Conservation (phyloP, 345 rosid species). For the Salix koriyanagi region DNA sequence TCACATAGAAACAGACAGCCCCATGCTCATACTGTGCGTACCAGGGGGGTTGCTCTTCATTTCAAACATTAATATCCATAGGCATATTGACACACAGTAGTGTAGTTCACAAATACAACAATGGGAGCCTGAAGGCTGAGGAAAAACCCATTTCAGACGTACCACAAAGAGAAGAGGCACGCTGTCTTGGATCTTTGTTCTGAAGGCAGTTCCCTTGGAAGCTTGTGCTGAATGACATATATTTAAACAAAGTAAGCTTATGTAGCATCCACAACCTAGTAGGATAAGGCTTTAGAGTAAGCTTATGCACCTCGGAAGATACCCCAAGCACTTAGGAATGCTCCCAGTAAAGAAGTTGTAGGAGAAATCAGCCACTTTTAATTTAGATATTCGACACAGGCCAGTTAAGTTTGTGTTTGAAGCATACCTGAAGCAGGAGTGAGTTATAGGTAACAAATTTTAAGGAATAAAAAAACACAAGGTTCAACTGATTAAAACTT, state of each 20-base stretch:
- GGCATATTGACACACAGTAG: not conserved
- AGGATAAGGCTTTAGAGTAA: not conserved
- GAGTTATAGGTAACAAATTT: not conserved
- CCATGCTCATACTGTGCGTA: not conserved
- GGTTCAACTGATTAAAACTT: not conserved
- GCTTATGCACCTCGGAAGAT: conserved; percentile 63
- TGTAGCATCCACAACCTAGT: not conserved
- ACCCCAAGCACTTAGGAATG: conserved; percentile 77
- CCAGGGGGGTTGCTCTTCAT: not conserved
- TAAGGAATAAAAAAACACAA: not conserved
- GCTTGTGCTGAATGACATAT: conserved; percentile 49
- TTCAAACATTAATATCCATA: not conserved
- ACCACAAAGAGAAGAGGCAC: conserved; percentile 68
- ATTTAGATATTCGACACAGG: conserved; percentile 65
- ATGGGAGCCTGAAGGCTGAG: not conserved
- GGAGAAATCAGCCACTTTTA: conserved; percentile 78
- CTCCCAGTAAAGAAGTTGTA: conserved; percentile 77
- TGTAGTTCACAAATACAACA: not conserved
- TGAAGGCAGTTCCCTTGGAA: conserved; percentile 91
- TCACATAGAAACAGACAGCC: not conserved
- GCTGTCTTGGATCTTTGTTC: conserved; percentile 58
- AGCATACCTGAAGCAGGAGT: conserved; percentile 48
- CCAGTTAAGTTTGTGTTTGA: conserved; percentile 53
- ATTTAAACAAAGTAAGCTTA: conserved; percentile 7
- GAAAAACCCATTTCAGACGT: conserved; percentile 20